Percentiles rank a stretch among this genome's conserved stretches.
Evolutionary conservation across 345 rosid species (phyloP).

Genomic region (Bruguiera parviflora): DNA sequence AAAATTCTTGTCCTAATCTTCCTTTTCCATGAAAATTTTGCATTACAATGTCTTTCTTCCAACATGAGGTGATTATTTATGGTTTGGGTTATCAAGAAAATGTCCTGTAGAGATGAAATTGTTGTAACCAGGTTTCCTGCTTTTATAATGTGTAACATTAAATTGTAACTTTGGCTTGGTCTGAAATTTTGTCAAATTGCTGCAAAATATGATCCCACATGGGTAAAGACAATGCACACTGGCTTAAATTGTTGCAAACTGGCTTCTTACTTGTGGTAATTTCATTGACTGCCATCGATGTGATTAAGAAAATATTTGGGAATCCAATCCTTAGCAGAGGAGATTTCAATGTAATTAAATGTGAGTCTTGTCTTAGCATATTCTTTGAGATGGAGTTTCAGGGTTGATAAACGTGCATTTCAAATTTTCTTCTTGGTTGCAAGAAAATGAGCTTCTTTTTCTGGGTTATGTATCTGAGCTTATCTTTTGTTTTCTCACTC

Average conservation of each 20-base stretch:
- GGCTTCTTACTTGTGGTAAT: background rate
- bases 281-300: background rate
- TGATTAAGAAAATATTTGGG: no score
- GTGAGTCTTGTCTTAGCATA: no score
- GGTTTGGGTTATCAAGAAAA: background rate
- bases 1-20: background rate
- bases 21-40: background rate
- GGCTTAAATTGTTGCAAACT: constrained; percentile 1
- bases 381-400: no score
- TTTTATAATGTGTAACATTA: background rate
- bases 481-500: no score
- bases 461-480: no score
- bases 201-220: background rate
- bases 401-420: no score
- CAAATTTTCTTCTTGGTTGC: no score
- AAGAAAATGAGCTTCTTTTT: no score
- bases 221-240: no score
- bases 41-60: background rate
- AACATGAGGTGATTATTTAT: background rate
- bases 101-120: background rate
- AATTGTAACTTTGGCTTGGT: background rate
- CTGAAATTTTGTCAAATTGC: constrained; percentile 19
- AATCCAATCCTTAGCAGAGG: no score
- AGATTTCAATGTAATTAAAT: no score
- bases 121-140: background rate